Conservation (phyloP, 768 basidiomycete species). For the Psilocybe cubensis region DNA sequence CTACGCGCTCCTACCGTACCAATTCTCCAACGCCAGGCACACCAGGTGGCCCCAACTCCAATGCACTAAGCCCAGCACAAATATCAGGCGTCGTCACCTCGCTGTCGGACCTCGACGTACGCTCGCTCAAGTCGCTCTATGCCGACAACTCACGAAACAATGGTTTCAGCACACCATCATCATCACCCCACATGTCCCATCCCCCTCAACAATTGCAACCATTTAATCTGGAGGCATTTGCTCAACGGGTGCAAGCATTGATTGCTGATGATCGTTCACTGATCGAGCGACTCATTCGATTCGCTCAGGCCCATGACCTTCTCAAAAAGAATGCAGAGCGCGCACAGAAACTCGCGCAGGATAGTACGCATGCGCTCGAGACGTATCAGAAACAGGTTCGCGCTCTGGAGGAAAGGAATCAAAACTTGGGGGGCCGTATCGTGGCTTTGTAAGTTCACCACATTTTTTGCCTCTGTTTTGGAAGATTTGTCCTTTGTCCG, state of each 20-base stretch:
- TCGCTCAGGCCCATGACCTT: constrained; percentile 88
- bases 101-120: constrained; percentile 84
- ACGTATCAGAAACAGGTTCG: constrained; percentile 90
- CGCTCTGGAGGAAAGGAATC: constrained; percentile 77
- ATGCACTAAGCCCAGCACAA: background rate
- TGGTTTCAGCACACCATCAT: background rate
- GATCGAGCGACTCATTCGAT: constrained; percentile 82
- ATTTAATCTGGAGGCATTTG: constrained; percentile 80
- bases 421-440: constrained; percentile 51
- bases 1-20: constrained; percentile 50
- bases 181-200: constrained; percentile 26
- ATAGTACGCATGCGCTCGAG: constrained; percentile 77
- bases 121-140: constrained; percentile 83
- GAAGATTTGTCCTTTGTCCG: too few relatives aligned
- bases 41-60: constrained; percentile 8
- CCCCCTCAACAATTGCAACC: constrained; percentile 22
- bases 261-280: constrained; percentile 83
- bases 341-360: constrained; percentile 88
- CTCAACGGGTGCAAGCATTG: constrained; percentile 76
- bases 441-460: constrained; percentile 54
- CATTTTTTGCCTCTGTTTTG: constrained; percentile 2
- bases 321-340: constrained; percentile 92
- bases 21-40: constrained; percentile 48
- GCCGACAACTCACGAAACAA: constrained; percentile 27
- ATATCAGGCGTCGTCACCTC: constrained; percentile 42